Conservation (phyloP, 1,139 yeast genomes). For the Pichia kudriavzevii region DNA sequence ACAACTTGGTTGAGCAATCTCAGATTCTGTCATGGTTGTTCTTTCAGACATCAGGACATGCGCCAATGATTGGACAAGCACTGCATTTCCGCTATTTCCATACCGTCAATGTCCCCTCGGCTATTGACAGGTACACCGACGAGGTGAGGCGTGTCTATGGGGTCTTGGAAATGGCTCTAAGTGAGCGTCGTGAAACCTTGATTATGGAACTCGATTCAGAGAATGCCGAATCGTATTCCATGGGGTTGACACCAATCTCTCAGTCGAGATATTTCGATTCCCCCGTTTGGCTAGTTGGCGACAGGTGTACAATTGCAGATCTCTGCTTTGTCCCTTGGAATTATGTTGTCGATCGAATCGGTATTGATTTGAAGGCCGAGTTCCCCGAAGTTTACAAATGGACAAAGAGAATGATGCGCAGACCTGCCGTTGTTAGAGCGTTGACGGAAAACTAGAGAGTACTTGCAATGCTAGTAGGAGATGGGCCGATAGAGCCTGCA, state of each 20-base stretch:
- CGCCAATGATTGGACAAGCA: conserved; percentile 98
- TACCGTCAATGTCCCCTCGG: conserved; percentile 77
- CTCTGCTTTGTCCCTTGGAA: conserved; percentile 95
- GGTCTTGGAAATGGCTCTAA: conserved; percentile 90
- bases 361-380: conserved; percentile 77
- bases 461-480: too few relatives aligned
- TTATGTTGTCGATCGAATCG: conserved; percentile 88
- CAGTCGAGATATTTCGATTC: conserved; percentile 84
- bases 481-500: too few relatives aligned
- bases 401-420: conserved; percentile 88
- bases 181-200: conserved; percentile 84
- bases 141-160: conserved; percentile 93
- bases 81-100: conserved; percentile 90
- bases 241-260: conserved; percentile 82
- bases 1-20: conserved; percentile 73
- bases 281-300: conserved; percentile 95
- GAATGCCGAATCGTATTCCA: conserved; percentile 79
- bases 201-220: conserved; percentile 88
- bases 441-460: too few relatives aligned
- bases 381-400: conserved; percentile 95
- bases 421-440: conserved; percentile 78
- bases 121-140: conserved; percentile 85
- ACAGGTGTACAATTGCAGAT: conserved; percentile 84
- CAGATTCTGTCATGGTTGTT: conserved; percentile 85
- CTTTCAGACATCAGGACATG: conserved; percentile 93